phyloP scores from a whole-genome alignment of 2,329 filamentous ascomycete species.

The Escovopsis weberi region DNA sequence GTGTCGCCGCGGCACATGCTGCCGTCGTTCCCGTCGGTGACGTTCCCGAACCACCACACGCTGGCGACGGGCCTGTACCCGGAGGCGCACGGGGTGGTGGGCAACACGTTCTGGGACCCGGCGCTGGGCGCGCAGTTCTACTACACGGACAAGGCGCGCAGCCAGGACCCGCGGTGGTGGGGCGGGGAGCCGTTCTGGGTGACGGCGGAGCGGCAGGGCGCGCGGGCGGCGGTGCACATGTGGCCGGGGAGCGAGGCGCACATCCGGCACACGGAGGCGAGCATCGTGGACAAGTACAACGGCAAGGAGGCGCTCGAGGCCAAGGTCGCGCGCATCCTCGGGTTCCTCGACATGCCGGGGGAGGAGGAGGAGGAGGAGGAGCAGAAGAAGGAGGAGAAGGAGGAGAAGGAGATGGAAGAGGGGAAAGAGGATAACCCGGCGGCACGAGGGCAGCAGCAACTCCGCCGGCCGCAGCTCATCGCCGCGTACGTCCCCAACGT shows the following conservation, averaged over 20 bases:
- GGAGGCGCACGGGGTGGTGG: constrained; percentile 82
- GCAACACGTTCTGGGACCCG: constrained; percentile 91
- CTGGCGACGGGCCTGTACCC: constrained; percentile 85
- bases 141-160: constrained; percentile 63
- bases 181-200: constrained; percentile 87
- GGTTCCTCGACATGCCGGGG: constrained; percentile 74
- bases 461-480: constrained; percentile 71
- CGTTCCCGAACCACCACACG: constrained; percentile 93
- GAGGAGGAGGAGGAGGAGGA: constrained; percentile 30
- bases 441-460: constrained; percentile 31
- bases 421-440: no score
- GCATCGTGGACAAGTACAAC: constrained; percentile 75
- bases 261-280: constrained; percentile 59
- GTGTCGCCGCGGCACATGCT: constrained; percentile 87
- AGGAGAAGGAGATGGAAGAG: no score
- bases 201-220: constrained; percentile 70
- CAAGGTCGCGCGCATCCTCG: constrained; percentile 68
- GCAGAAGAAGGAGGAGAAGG: no score
- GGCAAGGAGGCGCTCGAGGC: constrained; percentile 55
- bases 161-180: constrained; percentile 87
- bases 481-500: constrained; percentile 92
- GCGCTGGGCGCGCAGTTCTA: constrained; percentile 64
- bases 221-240: constrained; percentile 84
- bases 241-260: constrained; percentile 94
- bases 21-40: constrained; percentile 90